A percentile compares a stretch with the other conserved stretches of the same genome.
phyloP scores from a whole-genome alignment of 2,329 filamentous ascomycete species.

The Fusarium domesticum region DNA sequence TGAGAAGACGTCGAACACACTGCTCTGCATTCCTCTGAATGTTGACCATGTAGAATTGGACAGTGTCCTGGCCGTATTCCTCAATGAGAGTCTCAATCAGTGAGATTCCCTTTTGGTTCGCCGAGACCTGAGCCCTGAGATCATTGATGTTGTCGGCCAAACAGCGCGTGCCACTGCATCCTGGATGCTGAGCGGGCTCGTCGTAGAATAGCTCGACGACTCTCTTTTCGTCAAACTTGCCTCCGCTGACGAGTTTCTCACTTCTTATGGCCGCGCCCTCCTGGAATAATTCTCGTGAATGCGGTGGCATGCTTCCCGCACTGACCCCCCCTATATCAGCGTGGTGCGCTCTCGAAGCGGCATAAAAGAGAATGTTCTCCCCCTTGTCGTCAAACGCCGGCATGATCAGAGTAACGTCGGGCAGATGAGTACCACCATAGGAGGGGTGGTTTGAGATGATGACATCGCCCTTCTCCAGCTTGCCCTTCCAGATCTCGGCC shows the following conservation, averaged over 20 bases:
- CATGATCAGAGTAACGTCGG: constrained; percentile 77
- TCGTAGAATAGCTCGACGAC: constrained; percentile 70
- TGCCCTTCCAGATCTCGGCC: constrained; percentile 74
- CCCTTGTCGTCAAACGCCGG: constrained; percentile 66
- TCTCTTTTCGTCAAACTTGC: constrained; percentile 73
- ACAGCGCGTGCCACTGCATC: constrained; percentile 75
- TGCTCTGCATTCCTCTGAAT: constrained; percentile 79
- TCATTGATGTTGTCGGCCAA: constrained; percentile 80
- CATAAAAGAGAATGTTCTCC: constrained; percentile 75
- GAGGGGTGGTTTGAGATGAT: constrained; percentile 82
- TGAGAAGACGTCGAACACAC: constrained; percentile 70
- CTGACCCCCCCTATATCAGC: constrained; percentile 83
- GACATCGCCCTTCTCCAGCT: constrained; percentile 74
- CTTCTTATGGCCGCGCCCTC: constrained; percentile 63
- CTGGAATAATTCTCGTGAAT: constrained; percentile 62
- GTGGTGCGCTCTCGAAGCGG: constrained; percentile 75
- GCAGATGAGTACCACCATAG: constrained; percentile 78
- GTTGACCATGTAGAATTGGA: constrained; percentile 79
- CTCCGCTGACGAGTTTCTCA: constrained; percentile 70
- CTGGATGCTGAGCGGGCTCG: constrained; percentile 70
- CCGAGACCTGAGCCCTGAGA: constrained; percentile 77
- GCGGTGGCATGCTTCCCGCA: constrained; percentile 77
- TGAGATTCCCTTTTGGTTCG: constrained; percentile 83
- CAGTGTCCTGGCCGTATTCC: constrained; percentile 74
- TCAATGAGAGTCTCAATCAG: constrained; percentile 71